Percentiles rank a stretch among this genome's conserved stretches.
phyloP scores from a whole-genome alignment of 2,329 filamentous ascomycete genomes.

The Westerdykella sp. region DNA sequence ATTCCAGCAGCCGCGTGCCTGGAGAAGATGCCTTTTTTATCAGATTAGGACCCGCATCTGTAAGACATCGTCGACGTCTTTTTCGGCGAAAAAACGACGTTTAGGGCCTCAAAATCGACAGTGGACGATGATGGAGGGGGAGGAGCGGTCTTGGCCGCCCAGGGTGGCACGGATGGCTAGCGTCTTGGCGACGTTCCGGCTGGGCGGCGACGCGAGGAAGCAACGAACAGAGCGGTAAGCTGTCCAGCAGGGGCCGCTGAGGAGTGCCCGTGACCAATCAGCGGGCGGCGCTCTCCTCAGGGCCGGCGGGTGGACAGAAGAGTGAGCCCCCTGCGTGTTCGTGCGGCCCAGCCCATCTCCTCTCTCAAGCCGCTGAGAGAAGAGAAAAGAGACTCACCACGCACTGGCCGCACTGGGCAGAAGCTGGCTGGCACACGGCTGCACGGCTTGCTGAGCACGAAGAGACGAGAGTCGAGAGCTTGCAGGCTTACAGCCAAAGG shows the following conservation, averaged over 20 bases:
- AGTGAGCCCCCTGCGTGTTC: no score
- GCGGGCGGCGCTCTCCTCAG: no score
- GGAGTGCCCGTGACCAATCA: no score
- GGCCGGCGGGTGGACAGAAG: no score
- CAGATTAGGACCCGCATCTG: slow-evolving; percentile 19
- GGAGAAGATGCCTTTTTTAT: slow-evolving; percentile 23
- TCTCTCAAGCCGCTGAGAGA: no score
- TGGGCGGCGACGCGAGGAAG: not conserved
- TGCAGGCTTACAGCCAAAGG: not conserved
- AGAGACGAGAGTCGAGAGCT: no score
- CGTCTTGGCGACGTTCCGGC: not conserved
- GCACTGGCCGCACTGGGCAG: no score
- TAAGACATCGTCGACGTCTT: slow-evolving; percentile 22
- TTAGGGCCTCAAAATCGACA: slow-evolving; percentile 23
- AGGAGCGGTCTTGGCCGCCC: slow-evolving; percentile 7
- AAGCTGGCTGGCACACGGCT: no score
- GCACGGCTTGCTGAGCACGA: no score
- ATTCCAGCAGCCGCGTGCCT: slow-evolving; percentile 16
- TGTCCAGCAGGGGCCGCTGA: not conserved
- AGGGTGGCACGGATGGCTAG: slow-evolving; percentile 20
- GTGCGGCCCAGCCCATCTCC: no score
- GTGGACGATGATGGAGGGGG: slow-evolving; percentile 21
- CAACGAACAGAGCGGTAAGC: not conserved
- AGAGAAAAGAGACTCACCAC: no score
- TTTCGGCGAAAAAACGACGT: slow-evolving; percentile 28